Conservation (phyloP, 352 stramenopile genomes). For the Phytophthora fragariae region DNA sequence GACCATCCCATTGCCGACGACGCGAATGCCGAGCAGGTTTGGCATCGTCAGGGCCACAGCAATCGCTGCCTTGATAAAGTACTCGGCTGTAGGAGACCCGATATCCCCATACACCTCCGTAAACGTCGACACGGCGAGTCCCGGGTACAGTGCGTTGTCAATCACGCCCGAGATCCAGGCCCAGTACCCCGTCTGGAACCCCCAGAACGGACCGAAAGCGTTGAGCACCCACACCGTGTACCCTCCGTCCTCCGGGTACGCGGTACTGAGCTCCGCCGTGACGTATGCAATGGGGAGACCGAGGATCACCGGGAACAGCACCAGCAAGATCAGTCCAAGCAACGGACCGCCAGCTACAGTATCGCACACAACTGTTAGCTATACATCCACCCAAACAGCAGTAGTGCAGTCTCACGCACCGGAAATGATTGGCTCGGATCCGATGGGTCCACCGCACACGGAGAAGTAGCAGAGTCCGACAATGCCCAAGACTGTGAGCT, state of each 20-base stretch:
- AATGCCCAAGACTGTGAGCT: constrained; percentile 53
- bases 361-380: not conserved
- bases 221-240: constrained; percentile 93
- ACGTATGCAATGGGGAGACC: constrained; percentile 92
- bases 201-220: constrained; percentile 91
- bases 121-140: constrained; percentile 68
- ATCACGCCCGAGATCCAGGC: constrained; percentile 91
- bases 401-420: constrained; percentile 22
- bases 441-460: constrained; percentile 51
- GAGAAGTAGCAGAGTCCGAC: constrained; percentile 66
- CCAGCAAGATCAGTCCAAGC: constrained; percentile 86
- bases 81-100: constrained; percentile 40
- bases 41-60: constrained; percentile 50
- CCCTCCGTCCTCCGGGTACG: constrained; percentile 88
- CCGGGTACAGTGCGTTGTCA: constrained; percentile 95
- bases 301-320: constrained; percentile 92
- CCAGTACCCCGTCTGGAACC: constrained; percentile 83
- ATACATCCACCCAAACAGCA: not conserved
- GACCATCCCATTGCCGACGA: constrained; percentile 86
- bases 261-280: constrained; percentile 92
- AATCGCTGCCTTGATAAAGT: constrained; percentile 58
- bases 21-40: constrained; percentile 71
- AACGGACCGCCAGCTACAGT: constrained; percentile 58
- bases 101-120: constrained; percentile 54
- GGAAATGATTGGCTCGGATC: constrained; percentile 56